Evolutionary conservation across 805 yeast genomes (phyloP), one percentile per base, ranked within the genome.

Genomic region (Candida chauliodis): DNA sequence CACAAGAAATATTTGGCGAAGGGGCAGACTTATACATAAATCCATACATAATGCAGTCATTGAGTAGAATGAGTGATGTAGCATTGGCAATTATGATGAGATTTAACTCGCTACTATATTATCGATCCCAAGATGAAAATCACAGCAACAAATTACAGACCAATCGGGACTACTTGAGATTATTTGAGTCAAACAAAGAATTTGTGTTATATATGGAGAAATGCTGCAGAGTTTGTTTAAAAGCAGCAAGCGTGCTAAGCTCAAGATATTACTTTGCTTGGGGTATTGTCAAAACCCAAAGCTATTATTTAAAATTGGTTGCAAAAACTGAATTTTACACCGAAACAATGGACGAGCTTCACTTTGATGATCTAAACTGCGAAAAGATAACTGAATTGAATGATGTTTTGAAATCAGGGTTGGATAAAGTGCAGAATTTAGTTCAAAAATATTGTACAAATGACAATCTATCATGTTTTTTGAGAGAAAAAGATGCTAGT

Each of bases 251-350:
- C 43, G 61, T 24, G 66, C 57, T 83, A 24, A 76, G 85, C 15
- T 65, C 61, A 16, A 69, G 78, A 45, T 82, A 80, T 51, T 78
- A 78, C 40, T 80, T 79, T 52, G 84, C 88, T 2, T 79, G 81
- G 79, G 73, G 83, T 53, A 70, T 81, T 52, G 66, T 76, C 30
- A 81, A 79, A 48, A 81, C 83, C 1, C 75, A 73, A 34, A 56
- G 53, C 4, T 69, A 63, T 31, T 49, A 78, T 19, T 46, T 70
- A 11, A 60, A 57, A 19, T 37, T 72, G 4, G 43, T 76, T 8
- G 55, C 45, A 0, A 53, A 59, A 17, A 46, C 58, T 11, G 58
- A 55, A 4, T 50, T 61, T 25, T 48, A 35, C 34, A 35, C 38
- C 38, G 37, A 9, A n/a, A 29, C 40, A 2, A 13, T 24, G 14